A percentile compares a stretch with the other conserved stretches of the same genome.
Evolutionary conservation across 192 early-diverging fungal species (phyloP).

Genomic region (Linnemannia elongata): DNA sequence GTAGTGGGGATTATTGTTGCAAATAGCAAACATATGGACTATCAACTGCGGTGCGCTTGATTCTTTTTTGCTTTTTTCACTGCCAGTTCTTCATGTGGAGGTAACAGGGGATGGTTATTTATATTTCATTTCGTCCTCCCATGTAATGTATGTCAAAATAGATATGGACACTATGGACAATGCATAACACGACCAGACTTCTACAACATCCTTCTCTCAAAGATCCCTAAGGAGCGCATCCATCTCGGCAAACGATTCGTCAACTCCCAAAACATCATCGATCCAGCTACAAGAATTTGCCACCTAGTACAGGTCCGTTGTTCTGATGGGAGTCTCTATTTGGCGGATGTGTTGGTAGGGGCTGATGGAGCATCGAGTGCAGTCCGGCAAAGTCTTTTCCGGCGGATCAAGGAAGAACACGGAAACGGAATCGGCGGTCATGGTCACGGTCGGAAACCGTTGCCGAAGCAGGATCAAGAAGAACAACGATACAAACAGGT

Average conservation of each 20-base stretch:
- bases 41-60: conserved; percentile 13
- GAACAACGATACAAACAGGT: conserved; percentile 23
- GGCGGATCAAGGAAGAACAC: conserved; percentile 27
- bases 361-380: conserved; percentile 35
- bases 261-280: conserved; percentile 15
- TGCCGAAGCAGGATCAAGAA: conserved; percentile 25
- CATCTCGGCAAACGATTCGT: conserved; percentile 29
- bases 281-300: conserved; percentile 1
- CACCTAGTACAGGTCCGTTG: conserved; percentile 14
- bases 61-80: background rate
- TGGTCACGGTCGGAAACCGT: background rate
- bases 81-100: no score
- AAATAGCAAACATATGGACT: conserved; percentile 15
- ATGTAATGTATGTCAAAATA: background rate
- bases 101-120: no score
- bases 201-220: conserved; percentile 29
- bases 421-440: background rate
- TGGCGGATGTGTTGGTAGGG: conserved; percentile 17
- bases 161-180: conserved; percentile 34
- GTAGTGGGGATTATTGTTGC: background rate
- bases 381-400: conserved; percentile 24
- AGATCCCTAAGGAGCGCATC: conserved; percentile 26
- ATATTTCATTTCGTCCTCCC: no score
- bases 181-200: conserved; percentile 20
- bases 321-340: conserved; percentile 28